A percentile compares a stretch with the other conserved stretches of the same genome.
Evolutionary conservation across 2,329 filamentous ascomycete species (phyloP).

Genomic region (Fusarium protoensiforme): DNA sequence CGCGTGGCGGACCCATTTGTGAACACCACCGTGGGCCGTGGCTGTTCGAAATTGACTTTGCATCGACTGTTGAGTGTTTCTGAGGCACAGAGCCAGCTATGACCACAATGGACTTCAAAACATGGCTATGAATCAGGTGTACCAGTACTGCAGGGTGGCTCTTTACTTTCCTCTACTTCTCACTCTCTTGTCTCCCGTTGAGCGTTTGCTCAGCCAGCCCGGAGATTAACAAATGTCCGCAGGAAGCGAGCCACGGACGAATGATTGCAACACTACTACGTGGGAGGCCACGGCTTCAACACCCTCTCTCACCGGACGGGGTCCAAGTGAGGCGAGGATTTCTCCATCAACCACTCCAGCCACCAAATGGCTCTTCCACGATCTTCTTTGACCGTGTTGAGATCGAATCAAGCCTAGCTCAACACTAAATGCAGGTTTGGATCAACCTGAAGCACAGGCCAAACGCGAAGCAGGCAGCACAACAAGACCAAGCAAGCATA

Average conservation of each 20-base stretch:
- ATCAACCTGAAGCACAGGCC: slow-evolving; percentile 31
- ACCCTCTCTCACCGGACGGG: neutral
- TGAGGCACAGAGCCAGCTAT: neutral
- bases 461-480: slow-evolving; percentile 25
- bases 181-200: neutral
- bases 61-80: slow-evolving; percentile 21
- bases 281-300: neutral
- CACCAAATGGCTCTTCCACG: neutral
- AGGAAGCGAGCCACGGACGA: neutral
- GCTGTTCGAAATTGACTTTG: slow-evolving; percentile 36
- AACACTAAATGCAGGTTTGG: slow-evolving; percentile 21
- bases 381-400: neutral
- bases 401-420: slow-evolving; percentile 13
- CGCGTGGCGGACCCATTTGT: slow-evolving; percentile 41
- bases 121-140: neutral
- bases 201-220: slow-evolving; percentile 13
- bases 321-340: neutral
- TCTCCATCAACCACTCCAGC: neutral
- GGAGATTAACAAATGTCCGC: slow-evolving; percentile 4
- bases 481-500: slow-evolving; percentile 11
- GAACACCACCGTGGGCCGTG: slow-evolving; percentile 28
- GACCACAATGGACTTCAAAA: slow-evolving; percentile 5
- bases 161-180: neutral
- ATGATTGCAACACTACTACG: slow-evolving; percentile 7
- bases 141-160: neutral